Conservation (phyloP, 805 yeast genomes). For the Saccharomycopsis olivae region DNA sequence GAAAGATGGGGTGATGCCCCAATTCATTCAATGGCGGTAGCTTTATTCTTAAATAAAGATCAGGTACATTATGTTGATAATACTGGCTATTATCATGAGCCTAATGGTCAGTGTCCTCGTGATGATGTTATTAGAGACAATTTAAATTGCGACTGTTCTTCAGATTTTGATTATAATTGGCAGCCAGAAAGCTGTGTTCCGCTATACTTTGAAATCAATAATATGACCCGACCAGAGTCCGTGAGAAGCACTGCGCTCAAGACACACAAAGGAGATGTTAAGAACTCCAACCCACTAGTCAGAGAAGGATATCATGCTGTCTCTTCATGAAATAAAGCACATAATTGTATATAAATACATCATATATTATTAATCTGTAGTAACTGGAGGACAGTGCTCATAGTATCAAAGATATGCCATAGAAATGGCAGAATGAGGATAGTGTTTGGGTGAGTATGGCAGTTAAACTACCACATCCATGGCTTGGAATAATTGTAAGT, state of each 20-base stretch:
- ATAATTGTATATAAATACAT: neutral
- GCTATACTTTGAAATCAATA: conserved; percentile 30
- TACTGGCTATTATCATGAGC: conserved; percentile 45
- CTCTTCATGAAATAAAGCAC: neutral
- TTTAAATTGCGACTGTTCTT: conserved; percentile 42
- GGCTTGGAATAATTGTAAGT: conserved; percentile 17
- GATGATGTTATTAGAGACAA: conserved; percentile 32
- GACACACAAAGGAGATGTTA: conserved; percentile 9
- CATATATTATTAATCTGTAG: no score
- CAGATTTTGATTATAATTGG: conserved; percentile 41
- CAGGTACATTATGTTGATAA: conserved; percentile 32
- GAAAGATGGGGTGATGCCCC: conserved; percentile 60
- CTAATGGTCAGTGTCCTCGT: conserved; percentile 53
- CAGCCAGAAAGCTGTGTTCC: conserved; percentile 38
- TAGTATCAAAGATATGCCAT: neutral
- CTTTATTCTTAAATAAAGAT: conserved; percentile 25
- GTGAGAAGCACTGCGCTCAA: conserved; percentile 20
- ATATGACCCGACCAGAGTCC: conserved; percentile 23
- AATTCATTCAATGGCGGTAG: conserved; percentile 35
- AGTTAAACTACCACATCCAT: conserved; percentile 16
- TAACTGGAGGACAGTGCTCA: no score
- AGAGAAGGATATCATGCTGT: conserved; percentile 8
- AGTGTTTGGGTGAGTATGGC: neutral
- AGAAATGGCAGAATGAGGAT: neutral
- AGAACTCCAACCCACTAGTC: conserved; percentile 16